Evolutionary conservation across 805 yeast species (phyloP), one percentile per base, ranked within the genome.

Genomic region (Komagataella pseudopastoris): DNA sequence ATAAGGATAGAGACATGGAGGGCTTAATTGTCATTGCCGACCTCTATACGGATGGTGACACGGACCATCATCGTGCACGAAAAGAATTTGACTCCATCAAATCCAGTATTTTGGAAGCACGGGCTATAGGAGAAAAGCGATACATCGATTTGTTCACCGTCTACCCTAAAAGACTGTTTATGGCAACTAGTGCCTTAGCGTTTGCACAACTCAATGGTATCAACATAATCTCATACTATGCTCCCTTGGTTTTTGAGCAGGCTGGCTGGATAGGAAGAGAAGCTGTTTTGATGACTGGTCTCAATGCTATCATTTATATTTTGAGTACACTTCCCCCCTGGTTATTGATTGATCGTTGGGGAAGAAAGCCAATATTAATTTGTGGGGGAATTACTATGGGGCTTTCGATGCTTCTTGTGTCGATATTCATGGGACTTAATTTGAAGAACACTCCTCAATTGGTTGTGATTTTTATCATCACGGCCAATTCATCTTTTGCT

Each of bases 181-280:
- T 88, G 49, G 96, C 95, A 2, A 84, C 90, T 75, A 80, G 88
- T 16, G 81, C 93, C 3, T 88, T 85, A 60, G 83, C 86, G 69
- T 87, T 88, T 71, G 96, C 96, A 4, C 96, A 88, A 65, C 69
- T 88, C 62, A 85, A 88, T 60, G 96, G 96, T 56, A 88, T 88
- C 67, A 88, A 88, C 61, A 86, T 88, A 50, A 85, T 88, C 51
- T 82, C 90, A 4, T 88, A 88, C 67, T 88, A 88, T 65, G 95
- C 96, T 2, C 96, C 96, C 2, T 71, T 88, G 71, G 90, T 88
- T 47, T 88, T 88, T 64, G 95, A 88, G 63, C 83, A 85, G 57
- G 96, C 95, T 5, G 96, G 96, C 16, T 88, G 95, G 89, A 68
- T 74, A 16, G 96, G 95, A 20, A 72, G 91, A 53, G 76, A 80